Base-by-base conservation (phyloP, 257 asterid species). In the Gentiana straminea region DNA sequence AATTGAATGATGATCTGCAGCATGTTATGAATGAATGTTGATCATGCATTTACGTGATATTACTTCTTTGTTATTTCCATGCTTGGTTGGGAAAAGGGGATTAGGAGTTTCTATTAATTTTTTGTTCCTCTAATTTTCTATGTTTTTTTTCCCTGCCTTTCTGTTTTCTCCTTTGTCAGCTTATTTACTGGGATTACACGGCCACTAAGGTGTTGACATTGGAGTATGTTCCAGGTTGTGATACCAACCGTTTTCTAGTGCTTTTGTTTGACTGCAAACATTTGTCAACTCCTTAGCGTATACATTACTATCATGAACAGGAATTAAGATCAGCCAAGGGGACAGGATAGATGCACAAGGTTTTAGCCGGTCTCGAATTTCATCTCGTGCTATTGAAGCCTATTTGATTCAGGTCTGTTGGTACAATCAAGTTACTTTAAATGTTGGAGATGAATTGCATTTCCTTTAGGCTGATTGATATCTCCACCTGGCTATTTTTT, bases 381-480 rank as follows among this genome's bases (percentile, higher is more conserved):
- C 98, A 12, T 87, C 98, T 2, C 98, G 76, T 61, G 94, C 93
- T 41, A 79, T 91, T 65, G 98, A 91, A 72, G 98, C 95, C 69
- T 91, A 91, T 74, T 81, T 91, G 73, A 83, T 91, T 73, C 98
- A 91, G 85, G 98, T 78, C 33, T 62, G 53, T 12, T 3, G 43
- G 51, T 48, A 13, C 8, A 1, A 33, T 46, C 52, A 43, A 45
- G 52, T 63, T 58, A 11, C 4, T 59, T 7, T 35, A 43, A 10
- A 48, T 33, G 34, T 33, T 35, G 15, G 57, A 24, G 51, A 52
- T 13, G 36, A 24, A 61, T 13, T 2, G 33, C 46, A 11, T 4
- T 15, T 44, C 52, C 37, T 4, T 35, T 49, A 6, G 8, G 55
- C 33, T 63, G 12, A 38, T 62, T 49, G 36, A 52, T 65, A 43